phyloP scores from a whole-genome alignment of 179 eudicot species.

The Sideroxylon spinosum region DNA sequence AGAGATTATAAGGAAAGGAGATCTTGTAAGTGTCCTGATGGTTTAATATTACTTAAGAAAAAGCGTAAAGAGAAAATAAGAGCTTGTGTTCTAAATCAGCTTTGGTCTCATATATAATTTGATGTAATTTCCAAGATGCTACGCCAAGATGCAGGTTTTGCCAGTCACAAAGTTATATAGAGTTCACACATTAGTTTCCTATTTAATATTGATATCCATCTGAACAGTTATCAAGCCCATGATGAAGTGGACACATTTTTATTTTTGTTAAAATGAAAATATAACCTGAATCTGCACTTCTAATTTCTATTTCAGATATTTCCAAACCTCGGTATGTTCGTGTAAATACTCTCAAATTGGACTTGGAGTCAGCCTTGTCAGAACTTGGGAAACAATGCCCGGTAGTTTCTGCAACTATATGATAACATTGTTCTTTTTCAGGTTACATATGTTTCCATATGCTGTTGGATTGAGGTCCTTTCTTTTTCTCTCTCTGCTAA shows the following conservation, averaged over 20 bases:
- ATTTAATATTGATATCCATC: neutral
- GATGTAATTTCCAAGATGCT: neutral
- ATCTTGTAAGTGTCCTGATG: neutral
- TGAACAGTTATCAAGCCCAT: neutral
- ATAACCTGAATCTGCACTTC: neutral
- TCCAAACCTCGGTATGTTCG: constrained; percentile 89
- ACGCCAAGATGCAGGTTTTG: neutral
- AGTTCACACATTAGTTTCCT: neutral
- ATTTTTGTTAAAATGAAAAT: too few species aligned
- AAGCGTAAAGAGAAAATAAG: neutral
- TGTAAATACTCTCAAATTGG: constrained; percentile 84
- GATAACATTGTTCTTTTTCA: neutral
- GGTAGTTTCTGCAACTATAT: constrained; percentile 25
- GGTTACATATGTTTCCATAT: too few species aligned
- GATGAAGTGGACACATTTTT: too few species aligned
- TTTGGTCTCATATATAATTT: neutral
- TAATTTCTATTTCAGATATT: constrained; percentile 45
- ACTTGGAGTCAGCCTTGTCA: constrained; percentile 46
- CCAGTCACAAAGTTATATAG: too few species aligned
- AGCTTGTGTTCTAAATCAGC: neutral
- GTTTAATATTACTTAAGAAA: neutral
- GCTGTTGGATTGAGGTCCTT: too few species aligned
- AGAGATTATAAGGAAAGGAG: too few species aligned
- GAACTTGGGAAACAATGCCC: constrained; percentile 40
- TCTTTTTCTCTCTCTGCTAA: neutral